phyloP scores from a whole-genome alignment of 2,329 filamentous ascomycete genomes.

The Penicillium sumatraense region DNA sequence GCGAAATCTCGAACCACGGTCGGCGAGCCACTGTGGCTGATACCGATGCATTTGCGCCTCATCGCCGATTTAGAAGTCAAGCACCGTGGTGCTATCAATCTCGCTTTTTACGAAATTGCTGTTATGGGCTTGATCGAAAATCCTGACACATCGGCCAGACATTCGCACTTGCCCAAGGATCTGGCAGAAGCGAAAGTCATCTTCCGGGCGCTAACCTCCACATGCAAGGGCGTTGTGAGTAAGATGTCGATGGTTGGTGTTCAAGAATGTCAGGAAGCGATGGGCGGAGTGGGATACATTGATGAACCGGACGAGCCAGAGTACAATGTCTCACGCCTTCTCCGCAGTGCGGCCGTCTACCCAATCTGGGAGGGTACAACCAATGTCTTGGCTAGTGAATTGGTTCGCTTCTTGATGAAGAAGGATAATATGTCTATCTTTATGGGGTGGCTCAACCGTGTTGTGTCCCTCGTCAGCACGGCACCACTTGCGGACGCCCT shows the following conservation, averaged over 20 bases:
- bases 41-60: slow-evolving; percentile 47
- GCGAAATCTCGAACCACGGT: slow-evolving; percentile 44
- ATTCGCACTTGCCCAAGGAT: slow-evolving; percentile 46
- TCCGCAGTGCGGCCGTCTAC: slow-evolving; percentile 63
- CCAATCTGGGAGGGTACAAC: slow-evolving; percentile 75
- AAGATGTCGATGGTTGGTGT: slow-evolving; percentile 36
- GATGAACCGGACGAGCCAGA: slow-evolving; percentile 57
- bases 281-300: slow-evolving; percentile 45
- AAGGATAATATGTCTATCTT: slow-evolving; percentile 33
- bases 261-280: slow-evolving; percentile 43
- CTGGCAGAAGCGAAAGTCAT: slow-evolving; percentile 32
- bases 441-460: slow-evolving; percentile 51
- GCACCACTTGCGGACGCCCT: no score
- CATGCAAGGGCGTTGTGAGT: slow-evolving; percentile 41
- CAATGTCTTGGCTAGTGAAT: slow-evolving; percentile 66
- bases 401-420: slow-evolving; percentile 43
- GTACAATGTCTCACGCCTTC: slow-evolving; percentile 69
- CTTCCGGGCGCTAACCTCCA: slow-evolving; percentile 36
- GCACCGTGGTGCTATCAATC: slow-evolving; percentile 43
- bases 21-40: slow-evolving; percentile 42
- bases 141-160: slow-evolving; percentile 39
- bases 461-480: no score
- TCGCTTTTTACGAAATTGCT: slow-evolving; percentile 38
- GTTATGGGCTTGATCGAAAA: slow-evolving; percentile 58
- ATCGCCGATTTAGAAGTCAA: slow-evolving; percentile 45